These are phyloP conservation scores for Apiospora pterosperma DNA, from an alignment of 2,329 filamentous ascomycete genomes.

Conservation along the genomic window DNA sequence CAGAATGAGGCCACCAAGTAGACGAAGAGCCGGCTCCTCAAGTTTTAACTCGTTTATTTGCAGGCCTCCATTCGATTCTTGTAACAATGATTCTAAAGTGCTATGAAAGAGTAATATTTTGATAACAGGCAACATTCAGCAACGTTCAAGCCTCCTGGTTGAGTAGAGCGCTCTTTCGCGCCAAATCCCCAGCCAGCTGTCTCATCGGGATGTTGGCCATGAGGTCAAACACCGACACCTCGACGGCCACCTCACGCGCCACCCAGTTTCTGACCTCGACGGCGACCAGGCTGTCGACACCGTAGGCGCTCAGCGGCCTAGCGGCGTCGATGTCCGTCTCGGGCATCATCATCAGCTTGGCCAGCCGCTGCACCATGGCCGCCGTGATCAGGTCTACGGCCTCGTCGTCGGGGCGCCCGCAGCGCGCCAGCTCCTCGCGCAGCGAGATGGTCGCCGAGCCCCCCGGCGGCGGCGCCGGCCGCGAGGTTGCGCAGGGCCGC, in stretches of 20 bases:
- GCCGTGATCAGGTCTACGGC: neutral
- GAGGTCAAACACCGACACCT: conserved; percentile 17
- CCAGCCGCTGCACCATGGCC: neutral
- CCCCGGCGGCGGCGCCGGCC: neutral
- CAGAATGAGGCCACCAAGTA: too few relatives aligned
- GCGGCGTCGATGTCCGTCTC: conserved; percentile 13
- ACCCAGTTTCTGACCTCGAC: conserved; percentile 30
- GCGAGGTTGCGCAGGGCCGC: neutral
- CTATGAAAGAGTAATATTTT: too few relatives aligned
- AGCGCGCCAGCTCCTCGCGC: neutral
- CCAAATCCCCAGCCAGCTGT: neutral
- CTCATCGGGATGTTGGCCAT: conserved; percentile 4
- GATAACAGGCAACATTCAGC: too few relatives aligned
- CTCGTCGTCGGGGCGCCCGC: neutral
- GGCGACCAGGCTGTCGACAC: conserved; percentile 27
- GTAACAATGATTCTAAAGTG: too few relatives aligned
- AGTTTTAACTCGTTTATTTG: too few relatives aligned
- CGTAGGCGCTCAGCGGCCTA: conserved; percentile 15
- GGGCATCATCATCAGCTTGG: conserved; percentile 11
- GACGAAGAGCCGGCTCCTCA: too few relatives aligned
- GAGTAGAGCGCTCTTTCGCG: neutral
- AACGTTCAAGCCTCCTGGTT: neutral
- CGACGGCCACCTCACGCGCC: conserved; percentile 18
- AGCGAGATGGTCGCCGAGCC: neutral
- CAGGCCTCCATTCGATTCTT: too few relatives aligned